Conservation (phyloP, 2,329 filamentous ascomycete species). For the Trichoderma gracile region DNA sequence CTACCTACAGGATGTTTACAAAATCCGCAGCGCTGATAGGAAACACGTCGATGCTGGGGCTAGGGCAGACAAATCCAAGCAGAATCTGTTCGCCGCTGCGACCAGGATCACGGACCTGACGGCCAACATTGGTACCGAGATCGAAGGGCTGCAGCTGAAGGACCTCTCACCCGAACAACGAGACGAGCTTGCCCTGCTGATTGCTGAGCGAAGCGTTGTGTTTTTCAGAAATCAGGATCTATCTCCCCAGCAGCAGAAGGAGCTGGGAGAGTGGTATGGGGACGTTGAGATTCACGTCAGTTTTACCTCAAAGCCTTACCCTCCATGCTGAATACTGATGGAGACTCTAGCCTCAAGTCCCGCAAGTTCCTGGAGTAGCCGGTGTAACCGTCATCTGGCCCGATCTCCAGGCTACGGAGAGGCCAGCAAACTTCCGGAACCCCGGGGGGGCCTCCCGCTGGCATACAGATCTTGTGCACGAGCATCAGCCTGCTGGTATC, state of each 20-base stretch:
- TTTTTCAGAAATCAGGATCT: slow-evolving; percentile 66
- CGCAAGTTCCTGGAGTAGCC: slow-evolving; percentile 66
- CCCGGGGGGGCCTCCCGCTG: slow-evolving; percentile 68
- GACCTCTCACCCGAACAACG: slow-evolving; percentile 60
- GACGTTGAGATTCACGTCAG: slow-evolving; percentile 68
- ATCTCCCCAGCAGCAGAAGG: slow-evolving; percentile 62
- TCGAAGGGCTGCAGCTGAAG: slow-evolving; percentile 63
- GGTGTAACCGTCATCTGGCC: slow-evolving; percentile 72
- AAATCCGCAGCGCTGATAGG: slow-evolving; percentile 58
- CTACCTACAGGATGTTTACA: slow-evolving; percentile 68
- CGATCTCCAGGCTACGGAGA: slow-evolving; percentile 63
- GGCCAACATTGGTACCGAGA: slow-evolving; percentile 63
- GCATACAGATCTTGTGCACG: slow-evolving; percentile 72
- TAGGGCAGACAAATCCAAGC: slow-evolving; percentile 66
- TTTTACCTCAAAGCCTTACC: not conserved
- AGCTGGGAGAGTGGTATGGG: slow-evolving; percentile 63
- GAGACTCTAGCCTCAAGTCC: slow-evolving; percentile 61
- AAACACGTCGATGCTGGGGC: slow-evolving; percentile 62
- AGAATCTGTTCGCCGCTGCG: slow-evolving; percentile 59
- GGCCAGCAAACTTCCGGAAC: slow-evolving; percentile 61
- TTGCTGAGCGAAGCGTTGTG: slow-evolving; percentile 66
- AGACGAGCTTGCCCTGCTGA: slow-evolving; percentile 62
- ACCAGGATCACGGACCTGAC: slow-evolving; percentile 65
- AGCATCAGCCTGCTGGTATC: slow-evolving; percentile 68
- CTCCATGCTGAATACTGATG: not conserved